Base-by-base conservation (phyloP, 331 rosid genomes). In the Rosa hybrid region DNA sequence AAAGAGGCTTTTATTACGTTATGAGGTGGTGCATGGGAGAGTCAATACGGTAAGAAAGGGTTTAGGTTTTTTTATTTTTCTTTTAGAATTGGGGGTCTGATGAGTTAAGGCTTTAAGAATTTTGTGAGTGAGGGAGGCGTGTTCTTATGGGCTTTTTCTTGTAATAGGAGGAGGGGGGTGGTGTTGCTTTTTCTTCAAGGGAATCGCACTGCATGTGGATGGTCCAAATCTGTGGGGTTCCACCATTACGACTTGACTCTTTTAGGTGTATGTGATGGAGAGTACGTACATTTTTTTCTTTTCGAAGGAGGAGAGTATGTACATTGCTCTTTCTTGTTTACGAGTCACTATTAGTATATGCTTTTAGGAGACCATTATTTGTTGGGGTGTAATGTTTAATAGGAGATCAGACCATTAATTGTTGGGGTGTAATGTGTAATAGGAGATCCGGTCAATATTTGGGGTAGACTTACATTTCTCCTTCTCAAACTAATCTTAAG, bases 191-290 rank as follows among this genome's bases (percentile, higher is more conserved):
- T 57, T 25, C 46, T 6, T 12, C 68, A 9, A 67, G 73, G 83
- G 81, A 72, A 80, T 74, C 59, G 74, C 60, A 73, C 21, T 51
- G 86, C 89, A 83, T 73, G 83, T 73, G 89, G 80, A 68, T 77
- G 82, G 79, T 73, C 38, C 84, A 80, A 76, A 54, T 21, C 3
- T 16, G 3, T 51, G 72, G 84, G 83, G 54, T 16, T 69, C 85
- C 83, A 81, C 74, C 21, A 23, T 49, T 2, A 18, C 27, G 69
- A 18, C 12, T 59, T 27, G 34, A 23, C 27, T 34, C 8, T n/a
- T 38, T 67, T 17, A 18, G 71, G 21, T 62, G 46, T 65, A 8
- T 17, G 2, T 65, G 21, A 34, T 65, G 3, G 16, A 63, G 69
- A 34, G 39, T 34, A 3, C 2, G 39, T 34, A 34, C 39, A 34